Evolutionary conservation across 2,329 filamentous ascomycete genomes (phyloP), one percentile per base, ranked within the genome.

Genomic region (Purpureocillium takamizusanense): DNA sequence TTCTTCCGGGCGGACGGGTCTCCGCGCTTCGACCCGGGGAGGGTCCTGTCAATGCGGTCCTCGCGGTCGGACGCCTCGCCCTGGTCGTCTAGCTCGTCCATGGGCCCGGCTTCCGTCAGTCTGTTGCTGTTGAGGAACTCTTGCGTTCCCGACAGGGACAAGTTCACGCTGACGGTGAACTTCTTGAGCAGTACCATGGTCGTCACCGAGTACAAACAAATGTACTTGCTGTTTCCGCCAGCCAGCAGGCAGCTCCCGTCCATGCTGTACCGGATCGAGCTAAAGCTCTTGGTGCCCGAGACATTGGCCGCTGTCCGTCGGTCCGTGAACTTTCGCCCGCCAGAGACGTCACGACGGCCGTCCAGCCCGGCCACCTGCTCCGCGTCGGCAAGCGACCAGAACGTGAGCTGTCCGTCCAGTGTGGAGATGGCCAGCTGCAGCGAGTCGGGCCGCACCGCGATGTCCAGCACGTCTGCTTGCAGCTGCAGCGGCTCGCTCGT

Each of bases 191-290:
- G 67, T 1, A 92, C 87, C 59, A 92, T 88, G 1, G 90, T 94
- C 41, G 81, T 80, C 25, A 94, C 86, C n/a, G 94, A 90, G 63
- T 98, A 98, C 41, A 98, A 63, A 57, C 92, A 97, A 37, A 98
- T 95, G 60, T 94, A 95, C 66, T 98, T 98, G 79, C 88, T 95
- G 69, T 92, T 95, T 25, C 92, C 92, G 35, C 79, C 89, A 1
- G 90, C 92, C 31, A 98, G 69, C 10, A 98, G 70, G 51, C 92
- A 95, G 45, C 79, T 85, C 11, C 92, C 92, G 55, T 98, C 92
- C 1, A 86, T 83, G 57, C 88, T 95, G 65, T 97, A 98, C 38
- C 77, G 78, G 47, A 98, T 85, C 7, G 83, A 84, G 52, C 76
- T 82, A 66, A 95, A 98, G 47, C 79, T 83, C 59, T 98, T 98